phyloP scores from a whole-genome alignment of 176 grass and related monocot species.

The Triticum timopheevii region DNA sequence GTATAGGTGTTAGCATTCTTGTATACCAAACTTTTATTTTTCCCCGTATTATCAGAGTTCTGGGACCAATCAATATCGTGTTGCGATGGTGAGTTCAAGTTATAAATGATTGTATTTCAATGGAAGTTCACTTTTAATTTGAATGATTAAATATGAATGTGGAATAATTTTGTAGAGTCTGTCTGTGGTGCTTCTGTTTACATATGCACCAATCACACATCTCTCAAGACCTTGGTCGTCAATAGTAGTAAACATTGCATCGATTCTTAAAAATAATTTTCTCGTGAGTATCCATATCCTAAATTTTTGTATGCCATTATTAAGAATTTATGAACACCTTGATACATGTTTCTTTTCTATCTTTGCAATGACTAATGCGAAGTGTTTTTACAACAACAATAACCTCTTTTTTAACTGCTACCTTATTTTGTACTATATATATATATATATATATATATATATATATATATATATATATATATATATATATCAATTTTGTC shows the following conservation, averaged over 20 bases:
- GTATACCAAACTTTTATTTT: slow-evolving; percentile 45
- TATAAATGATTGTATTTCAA: background rate
- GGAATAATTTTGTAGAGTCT: slow-evolving; percentile 28
- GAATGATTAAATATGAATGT: background rate
- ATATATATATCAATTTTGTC: background rate
- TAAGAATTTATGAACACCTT: background rate
- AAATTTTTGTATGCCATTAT: background rate
- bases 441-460: background rate
- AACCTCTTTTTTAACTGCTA: background rate
- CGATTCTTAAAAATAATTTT: slow-evolving; percentile 2
- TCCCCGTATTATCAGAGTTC: slow-evolving; percentile 27
- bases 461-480: too few species aligned
- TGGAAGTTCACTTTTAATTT: background rate
- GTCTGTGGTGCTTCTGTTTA: slow-evolving; percentile 35
- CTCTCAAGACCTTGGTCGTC: slow-evolving; percentile 27
- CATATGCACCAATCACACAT: slow-evolving; percentile 39
- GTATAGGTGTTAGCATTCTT: slow-evolving; percentile 42
- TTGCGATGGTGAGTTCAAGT: slow-evolving; percentile 29
- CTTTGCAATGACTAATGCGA: background rate
- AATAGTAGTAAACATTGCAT: background rate
- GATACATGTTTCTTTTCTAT: background rate
- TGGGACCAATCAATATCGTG: slow-evolving; percentile 31
- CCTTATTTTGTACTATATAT: background rate
- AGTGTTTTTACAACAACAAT: background rate
- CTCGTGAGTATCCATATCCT: background rate